Evolutionary conservation across 2,329 filamentous ascomycete genomes (phyloP).

Genomic region (Rhinocladiella similis): DNA sequence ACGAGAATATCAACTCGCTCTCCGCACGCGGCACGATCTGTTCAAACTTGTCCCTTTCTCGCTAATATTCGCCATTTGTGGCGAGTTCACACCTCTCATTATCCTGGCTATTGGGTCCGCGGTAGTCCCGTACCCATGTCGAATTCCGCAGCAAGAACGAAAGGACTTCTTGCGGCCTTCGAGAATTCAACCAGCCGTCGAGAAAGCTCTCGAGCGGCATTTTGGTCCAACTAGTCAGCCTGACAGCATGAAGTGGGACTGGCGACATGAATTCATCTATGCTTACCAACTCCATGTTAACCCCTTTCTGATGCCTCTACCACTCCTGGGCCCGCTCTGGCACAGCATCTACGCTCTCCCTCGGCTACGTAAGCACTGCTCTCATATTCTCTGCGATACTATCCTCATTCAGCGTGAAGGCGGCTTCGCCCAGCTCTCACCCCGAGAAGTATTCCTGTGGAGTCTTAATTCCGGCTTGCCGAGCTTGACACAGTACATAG

Average conservation of each 20-base stretch:
- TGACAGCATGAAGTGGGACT: neutral
- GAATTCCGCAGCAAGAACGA: conserved; percentile 75
- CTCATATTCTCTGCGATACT: conserved; percentile 17
- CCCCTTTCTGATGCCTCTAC: neutral
- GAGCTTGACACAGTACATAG: conserved; percentile 9
- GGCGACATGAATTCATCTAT: conserved; percentile 4
- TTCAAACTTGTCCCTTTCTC: conserved; percentile 77
- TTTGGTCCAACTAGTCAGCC: neutral
- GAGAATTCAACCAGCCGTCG: neutral
- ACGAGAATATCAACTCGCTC: conserved; percentile 68
- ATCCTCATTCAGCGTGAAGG: conserved; percentile 21
- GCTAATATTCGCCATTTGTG: conserved; percentile 72
- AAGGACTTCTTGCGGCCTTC: conserved; percentile 37
- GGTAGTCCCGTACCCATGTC: conserved; percentile 77
- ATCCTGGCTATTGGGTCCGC: conserved; percentile 68
- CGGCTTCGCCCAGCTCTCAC: conserved; percentile 15
- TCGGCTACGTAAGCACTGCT: conserved; percentile 10
- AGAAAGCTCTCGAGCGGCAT: neutral
- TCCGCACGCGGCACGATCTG: conserved; percentile 69
- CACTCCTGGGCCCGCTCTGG: conserved; percentile 1
- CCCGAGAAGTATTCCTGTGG: conserved; percentile 22
- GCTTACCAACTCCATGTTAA: conserved; percentile 8
- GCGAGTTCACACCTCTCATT: conserved; percentile 82
- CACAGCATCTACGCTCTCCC: conserved; percentile 4
- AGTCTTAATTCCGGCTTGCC: conserved; percentile 19